These are phyloP conservation scores for Oenanthe javanica DNA, from an alignment of 140 eudicot species.

Conservation along the genomic window DNA sequence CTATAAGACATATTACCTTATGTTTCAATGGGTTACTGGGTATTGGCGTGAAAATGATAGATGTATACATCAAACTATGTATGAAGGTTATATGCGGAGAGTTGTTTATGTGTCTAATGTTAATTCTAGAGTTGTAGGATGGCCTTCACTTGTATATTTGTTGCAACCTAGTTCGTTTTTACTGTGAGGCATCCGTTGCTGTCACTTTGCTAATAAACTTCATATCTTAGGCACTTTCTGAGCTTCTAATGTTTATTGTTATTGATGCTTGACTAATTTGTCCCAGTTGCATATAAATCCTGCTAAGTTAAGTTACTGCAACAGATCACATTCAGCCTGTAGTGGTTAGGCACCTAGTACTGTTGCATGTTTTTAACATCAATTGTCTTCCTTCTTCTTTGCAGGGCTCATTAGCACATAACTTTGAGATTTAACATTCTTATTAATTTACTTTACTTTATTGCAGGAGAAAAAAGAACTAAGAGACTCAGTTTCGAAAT, in stretches of 20 bases:
- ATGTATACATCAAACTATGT: background rate
- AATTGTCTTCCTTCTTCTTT: background rate
- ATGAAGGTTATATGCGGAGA: background rate
- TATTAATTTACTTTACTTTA: constrained; percentile 4
- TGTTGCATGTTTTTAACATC: background rate
- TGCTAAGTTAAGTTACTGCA: background rate
- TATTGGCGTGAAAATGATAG: background rate
- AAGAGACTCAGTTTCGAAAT: constrained; percentile 61
- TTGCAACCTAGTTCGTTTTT: background rate
- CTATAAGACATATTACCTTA: background rate
- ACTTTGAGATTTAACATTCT: background rate
- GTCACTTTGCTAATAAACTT: background rate
- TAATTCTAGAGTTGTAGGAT: background rate
- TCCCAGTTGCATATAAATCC: background rate
- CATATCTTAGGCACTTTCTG: background rate
- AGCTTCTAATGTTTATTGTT: background rate
- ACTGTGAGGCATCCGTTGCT: background rate
- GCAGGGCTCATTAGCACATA: background rate
- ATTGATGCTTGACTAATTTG: background rate
- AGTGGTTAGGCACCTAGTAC: background rate
- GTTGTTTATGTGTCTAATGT: background rate
- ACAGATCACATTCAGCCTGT: background rate
- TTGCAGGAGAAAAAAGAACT: constrained; percentile 74
- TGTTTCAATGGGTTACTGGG: background rate
- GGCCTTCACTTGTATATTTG: background rate